Evolutionary conservation across 108 stramenopile species (phyloP).

Genomic region (Cafeteria roenbergensis): DNA sequence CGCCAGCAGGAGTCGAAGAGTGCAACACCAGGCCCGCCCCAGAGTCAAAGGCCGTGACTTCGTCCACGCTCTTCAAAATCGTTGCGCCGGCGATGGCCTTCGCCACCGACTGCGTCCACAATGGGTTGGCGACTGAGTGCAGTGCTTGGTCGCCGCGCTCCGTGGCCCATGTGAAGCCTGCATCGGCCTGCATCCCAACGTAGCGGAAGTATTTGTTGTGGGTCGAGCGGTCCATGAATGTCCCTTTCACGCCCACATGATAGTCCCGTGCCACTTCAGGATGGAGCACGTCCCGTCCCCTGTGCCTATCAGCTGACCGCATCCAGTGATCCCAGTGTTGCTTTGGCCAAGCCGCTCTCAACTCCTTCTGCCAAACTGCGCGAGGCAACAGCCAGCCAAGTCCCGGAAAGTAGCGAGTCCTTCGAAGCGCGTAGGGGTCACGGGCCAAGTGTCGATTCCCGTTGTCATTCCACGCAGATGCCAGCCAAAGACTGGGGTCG

Average conservation of each 20-base stretch:
- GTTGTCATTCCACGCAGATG: conserved; percentile 51
- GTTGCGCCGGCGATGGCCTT: conserved; percentile 1
- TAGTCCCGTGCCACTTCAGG: conserved; percentile 41
- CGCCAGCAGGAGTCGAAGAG: background rate
- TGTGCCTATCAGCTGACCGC: conserved; percentile 20
- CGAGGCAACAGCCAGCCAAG: conserved; percentile 47
- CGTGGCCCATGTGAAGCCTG: conserved; percentile 25
- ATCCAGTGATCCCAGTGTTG: conserved; percentile 53
- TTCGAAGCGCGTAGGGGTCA: conserved; percentile 16
- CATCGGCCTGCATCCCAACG: conserved; percentile 27
- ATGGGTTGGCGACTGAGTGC: background rate
- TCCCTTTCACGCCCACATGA: conserved; percentile 45
- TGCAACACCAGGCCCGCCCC: background rate
- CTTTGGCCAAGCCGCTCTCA: conserved; percentile 31
- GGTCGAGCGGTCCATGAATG: conserved; percentile 38
- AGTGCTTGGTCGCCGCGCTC: conserved; percentile 2
- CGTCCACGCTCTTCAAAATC: background rate
- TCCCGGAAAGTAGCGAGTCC: conserved; percentile 47
- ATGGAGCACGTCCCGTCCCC: conserved; percentile 31
- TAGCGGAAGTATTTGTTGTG: conserved; percentile 38
- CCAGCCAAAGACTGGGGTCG: conserved; percentile 37
- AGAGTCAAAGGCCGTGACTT: background rate
- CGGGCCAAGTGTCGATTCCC: conserved; percentile 24
- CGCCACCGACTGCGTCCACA: background rate
- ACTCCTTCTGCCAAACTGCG: conserved; percentile 36